Conservation (phyloP, 352 stramenopile genomes). For the Phytopythium kandeliae region DNA sequence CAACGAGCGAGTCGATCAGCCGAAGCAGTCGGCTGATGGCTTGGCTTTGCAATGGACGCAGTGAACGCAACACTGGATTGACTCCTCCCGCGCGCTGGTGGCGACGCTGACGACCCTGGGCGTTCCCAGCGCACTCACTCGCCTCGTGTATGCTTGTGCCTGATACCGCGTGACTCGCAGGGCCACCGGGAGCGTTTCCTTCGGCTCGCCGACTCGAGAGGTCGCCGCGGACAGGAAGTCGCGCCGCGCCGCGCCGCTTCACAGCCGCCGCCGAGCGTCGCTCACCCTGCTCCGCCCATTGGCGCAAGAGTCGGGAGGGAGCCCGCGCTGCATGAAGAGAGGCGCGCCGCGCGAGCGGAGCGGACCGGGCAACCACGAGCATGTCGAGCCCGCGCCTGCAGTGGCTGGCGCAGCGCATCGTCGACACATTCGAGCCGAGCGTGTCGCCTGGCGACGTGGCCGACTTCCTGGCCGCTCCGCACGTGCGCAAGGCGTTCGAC, state of each 20-base stretch:
- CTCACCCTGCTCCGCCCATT: neutral
- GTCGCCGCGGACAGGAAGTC: too few relatives aligned
- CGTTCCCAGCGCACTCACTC: too few relatives aligned
- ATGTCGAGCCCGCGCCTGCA: slow-evolving; percentile 82
- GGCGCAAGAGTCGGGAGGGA: neutral
- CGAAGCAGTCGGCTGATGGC: too few relatives aligned
- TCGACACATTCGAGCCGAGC: slow-evolving; percentile 73
- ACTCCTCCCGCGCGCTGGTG: too few relatives aligned
- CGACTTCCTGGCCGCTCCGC: slow-evolving; percentile 52
- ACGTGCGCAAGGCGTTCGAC: slow-evolving; percentile 67
- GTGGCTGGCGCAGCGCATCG: slow-evolving; percentile 69
- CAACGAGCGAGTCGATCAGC: too few relatives aligned
- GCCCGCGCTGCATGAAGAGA: neutral
- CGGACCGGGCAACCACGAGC: neutral
- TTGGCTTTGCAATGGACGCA: too few relatives aligned
- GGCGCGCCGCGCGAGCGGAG: neutral
- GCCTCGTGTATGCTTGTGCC: too few relatives aligned
- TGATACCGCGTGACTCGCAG: too few relatives aligned
- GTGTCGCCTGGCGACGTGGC: slow-evolving; percentile 44
- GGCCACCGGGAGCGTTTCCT: too few relatives aligned
- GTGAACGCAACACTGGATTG: too few relatives aligned
- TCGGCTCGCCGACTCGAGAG: too few relatives aligned
- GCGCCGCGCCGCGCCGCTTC: neutral
- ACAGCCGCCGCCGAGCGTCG: neutral
- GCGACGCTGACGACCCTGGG: too few relatives aligned